These are phyloP conservation scores for Trametes gibbosa DNA, from an alignment of 768 basidiomycete species.

Conservation along the genomic window DNA sequence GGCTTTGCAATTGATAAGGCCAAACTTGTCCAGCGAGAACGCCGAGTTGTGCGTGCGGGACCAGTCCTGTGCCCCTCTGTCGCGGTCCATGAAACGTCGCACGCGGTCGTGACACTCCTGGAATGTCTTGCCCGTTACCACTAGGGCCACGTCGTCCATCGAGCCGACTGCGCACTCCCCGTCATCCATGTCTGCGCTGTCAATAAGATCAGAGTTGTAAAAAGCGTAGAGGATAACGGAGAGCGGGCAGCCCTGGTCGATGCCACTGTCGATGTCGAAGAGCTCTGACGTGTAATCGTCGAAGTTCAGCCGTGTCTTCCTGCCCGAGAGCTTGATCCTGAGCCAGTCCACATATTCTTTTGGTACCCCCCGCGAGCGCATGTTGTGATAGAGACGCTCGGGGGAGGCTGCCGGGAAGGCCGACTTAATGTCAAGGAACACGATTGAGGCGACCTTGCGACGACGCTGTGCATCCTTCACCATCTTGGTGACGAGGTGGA, in stretches of 20 bases:
- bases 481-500: slow-evolving; percentile 24
- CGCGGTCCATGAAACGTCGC: no score
- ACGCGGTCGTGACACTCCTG: no score
- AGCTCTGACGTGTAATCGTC: slow-evolving; percentile 25
- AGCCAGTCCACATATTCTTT: slow-evolving; percentile 20
- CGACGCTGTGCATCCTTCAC: slow-evolving; percentile 26
- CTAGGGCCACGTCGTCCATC: no score
- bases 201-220: no score
- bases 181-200: no score
- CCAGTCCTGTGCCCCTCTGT: no score
- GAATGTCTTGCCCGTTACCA: no score
- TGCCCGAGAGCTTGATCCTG: slow-evolving; percentile 15
- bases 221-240: no score
- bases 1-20: no score
- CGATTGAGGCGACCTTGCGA: slow-evolving; percentile 28
- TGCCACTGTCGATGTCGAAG: slow-evolving; percentile 26
- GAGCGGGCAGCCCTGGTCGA: slow-evolving; percentile 34
- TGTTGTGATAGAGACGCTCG: slow-evolving; percentile 18
- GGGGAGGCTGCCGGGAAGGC: slow-evolving; percentile 28
- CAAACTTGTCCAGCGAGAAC: no score
- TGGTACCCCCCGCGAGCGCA: slow-evolving; percentile 18
- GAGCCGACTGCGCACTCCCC: no score
- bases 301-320: slow-evolving; percentile 24
- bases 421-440: slow-evolving; percentile 35
- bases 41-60: no score